Conservation (phyloP, 2,329 filamentous ascomycete species). For the Aspergillus persii region DNA sequence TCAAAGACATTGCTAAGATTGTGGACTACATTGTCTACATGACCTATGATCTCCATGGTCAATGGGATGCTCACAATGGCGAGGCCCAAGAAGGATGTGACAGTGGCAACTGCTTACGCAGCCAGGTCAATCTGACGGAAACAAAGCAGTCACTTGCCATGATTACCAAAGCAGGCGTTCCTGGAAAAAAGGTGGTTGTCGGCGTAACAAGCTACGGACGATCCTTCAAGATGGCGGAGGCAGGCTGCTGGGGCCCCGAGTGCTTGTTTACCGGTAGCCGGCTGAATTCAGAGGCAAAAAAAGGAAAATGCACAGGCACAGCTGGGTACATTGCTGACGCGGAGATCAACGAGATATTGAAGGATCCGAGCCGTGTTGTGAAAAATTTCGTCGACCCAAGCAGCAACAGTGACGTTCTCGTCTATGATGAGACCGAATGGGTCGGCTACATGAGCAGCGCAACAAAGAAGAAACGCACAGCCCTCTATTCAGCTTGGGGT, state of each 20-base stretch:
- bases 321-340: slow-evolving; percentile 41
- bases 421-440: slow-evolving; percentile 33
- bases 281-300: slow-evolving; percentile 26
- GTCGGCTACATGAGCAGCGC: slow-evolving; percentile 33
- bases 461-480: slow-evolving; percentile 19
- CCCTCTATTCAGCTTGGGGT: slow-evolving; percentile 18
- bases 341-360: slow-evolving; percentile 33
- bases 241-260: slow-evolving; percentile 27
- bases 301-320: slow-evolving; percentile 36
- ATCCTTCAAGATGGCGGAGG: slow-evolving; percentile 33
- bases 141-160: slow-evolving; percentile 36
- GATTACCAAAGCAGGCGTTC: slow-evolving; percentile 12
- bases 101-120: slow-evolving; percentile 34
- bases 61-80: slow-evolving; percentile 8
- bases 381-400: slow-evolving; percentile 5
- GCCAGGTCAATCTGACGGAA: slow-evolving; percentile 44
- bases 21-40: slow-evolving; percentile 16
- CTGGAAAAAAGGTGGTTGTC: slow-evolving; percentile 23
- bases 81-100: slow-evolving; percentile 17
- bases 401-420: slow-evolving; percentile 24
- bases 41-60: slow-evolving; percentile 18
- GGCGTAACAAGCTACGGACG: slow-evolving; percentile 39
- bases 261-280: slow-evolving; percentile 35
- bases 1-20: slow-evolving; percentile 2
- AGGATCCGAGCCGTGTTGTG: neutral